phyloP scores from a whole-genome alignment of 1,284 basidiomycete species.

The Apiotrichum sp. region DNA sequence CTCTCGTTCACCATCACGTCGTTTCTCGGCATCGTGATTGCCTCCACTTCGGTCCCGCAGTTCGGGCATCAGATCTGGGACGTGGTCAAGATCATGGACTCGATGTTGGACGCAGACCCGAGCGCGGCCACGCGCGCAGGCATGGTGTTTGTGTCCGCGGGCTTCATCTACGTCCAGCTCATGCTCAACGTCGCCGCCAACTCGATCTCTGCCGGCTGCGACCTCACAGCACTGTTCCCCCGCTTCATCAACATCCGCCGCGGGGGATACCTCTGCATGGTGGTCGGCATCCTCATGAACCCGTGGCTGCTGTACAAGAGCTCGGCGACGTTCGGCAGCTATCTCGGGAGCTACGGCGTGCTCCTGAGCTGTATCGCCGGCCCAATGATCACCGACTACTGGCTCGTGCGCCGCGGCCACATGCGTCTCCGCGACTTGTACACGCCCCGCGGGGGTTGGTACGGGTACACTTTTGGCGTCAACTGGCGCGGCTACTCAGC shows the following conservation, averaged over 20 bases:
- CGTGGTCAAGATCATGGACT: conserved; percentile 40
- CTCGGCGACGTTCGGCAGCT: conserved; percentile 71
- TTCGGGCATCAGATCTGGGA: conserved; percentile 75
- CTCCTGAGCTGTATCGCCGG: conserved; percentile 67
- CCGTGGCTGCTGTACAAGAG: conserved; percentile 71
- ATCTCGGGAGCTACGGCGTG: conserved; percentile 67
- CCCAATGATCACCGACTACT: conserved; percentile 81
- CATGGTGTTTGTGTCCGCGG: conserved; percentile 58
- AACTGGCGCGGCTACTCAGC: conserved; percentile 57
- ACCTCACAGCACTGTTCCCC: conserved; percentile 71
- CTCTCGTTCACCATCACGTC: conserved; percentile 69
- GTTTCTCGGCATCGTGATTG: conserved; percentile 78
- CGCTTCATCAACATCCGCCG: conserved; percentile 79
- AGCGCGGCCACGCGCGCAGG: conserved; percentile 31
- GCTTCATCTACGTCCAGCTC: conserved; percentile 44
- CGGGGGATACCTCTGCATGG: conserved; percentile 70
- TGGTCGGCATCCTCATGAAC: conserved; percentile 63
- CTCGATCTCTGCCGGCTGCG: conserved; percentile 75
- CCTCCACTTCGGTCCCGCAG: conserved; percentile 67
- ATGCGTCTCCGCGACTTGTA: conserved; percentile 69
- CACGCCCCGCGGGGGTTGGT: conserved; percentile 59
- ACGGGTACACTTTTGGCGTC: conserved; percentile 68
- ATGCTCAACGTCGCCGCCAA: conserved; percentile 70
- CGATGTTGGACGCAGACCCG: conserved; percentile 28
- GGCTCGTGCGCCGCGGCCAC: conserved; percentile 65